These are phyloP conservation scores for Tothia fuscella DNA, from an alignment of 2,329 filamentous ascomycete species.

Conservation along the genomic window DNA sequence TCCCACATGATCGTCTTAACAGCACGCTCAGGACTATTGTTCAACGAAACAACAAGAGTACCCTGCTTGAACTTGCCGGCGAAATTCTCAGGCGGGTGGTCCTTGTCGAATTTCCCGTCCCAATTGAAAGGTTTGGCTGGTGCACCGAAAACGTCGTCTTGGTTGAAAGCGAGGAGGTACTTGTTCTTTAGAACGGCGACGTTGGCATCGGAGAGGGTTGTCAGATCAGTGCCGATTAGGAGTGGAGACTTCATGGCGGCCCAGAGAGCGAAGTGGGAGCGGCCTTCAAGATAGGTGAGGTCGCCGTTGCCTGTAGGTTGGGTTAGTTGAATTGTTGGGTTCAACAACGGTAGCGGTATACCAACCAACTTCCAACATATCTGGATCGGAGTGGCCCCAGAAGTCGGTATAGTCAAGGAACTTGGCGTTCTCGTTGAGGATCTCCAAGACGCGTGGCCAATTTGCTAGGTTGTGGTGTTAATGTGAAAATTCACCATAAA, in stretches of 20 bases:
- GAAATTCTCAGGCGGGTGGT: constrained; percentile 40
- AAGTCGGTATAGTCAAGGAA: constrained; percentile 24
- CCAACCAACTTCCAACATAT: constrained; percentile 32
- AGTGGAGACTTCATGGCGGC: constrained; percentile 30
- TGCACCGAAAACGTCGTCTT: constrained; percentile 31
- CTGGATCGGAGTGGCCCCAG: constrained; percentile 26
- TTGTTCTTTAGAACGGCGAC: constrained; percentile 29
- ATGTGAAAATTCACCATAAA: background rate
- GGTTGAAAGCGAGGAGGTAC: constrained; percentile 33
- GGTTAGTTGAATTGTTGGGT: constrained; percentile 25
- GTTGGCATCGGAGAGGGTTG: constrained; percentile 25
- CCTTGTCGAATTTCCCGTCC: constrained; percentile 40
- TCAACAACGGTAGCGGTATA: too few relatives aligned
- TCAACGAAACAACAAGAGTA: constrained; percentile 38
- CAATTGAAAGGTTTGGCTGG: constrained; percentile 30
- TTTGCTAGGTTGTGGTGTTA: constrained; percentile 1
- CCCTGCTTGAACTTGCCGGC: constrained; percentile 31
- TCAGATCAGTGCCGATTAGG: constrained; percentile 31
- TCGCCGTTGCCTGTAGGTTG: constrained; percentile 11
- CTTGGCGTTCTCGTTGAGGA: constrained; percentile 28
- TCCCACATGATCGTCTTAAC: constrained; percentile 28
- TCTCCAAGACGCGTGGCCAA: constrained; percentile 18
- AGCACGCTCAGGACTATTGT: constrained; percentile 24
- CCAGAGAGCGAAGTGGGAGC: constrained; percentile 30
- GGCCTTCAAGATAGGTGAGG: constrained; percentile 16